Conservation (phyloP, 441 rosid genomes). For the Isatis lusitanica region DNA sequence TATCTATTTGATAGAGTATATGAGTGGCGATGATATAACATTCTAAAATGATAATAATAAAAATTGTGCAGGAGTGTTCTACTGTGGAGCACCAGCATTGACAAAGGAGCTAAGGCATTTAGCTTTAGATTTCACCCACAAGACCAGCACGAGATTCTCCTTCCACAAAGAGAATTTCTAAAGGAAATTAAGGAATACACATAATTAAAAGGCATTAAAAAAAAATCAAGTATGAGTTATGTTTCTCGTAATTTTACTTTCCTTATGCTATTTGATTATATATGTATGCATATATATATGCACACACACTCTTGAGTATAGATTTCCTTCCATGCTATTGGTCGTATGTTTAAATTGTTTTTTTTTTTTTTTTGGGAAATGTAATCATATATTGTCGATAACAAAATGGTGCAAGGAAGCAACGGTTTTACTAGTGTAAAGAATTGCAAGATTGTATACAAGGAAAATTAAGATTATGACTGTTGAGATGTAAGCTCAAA, state of each 20-base stretch:
- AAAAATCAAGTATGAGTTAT: constrained; percentile 1
- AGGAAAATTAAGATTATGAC: not conserved
- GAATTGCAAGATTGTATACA: not conserved
- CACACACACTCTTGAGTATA: constrained; percentile 28
- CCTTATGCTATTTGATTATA: not conserved
- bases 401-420: constrained; percentile 1
- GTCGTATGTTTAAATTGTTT: constrained; percentile 5
- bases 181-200: not conserved
- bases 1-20: not conserved
- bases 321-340: constrained; percentile 13
- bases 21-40: not conserved
- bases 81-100: constrained; percentile 61
- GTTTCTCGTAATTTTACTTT: constrained; percentile 25
- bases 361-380: not conserved
- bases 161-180: constrained; percentile 71
- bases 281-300: constrained; percentile 14
- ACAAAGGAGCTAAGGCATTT: constrained; percentile 52
- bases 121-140: constrained; percentile 62
- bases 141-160: constrained; percentile 62
- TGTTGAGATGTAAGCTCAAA: not conserved
- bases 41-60: not conserved
- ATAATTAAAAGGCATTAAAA: not conserved
- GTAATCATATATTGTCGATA: constrained; percentile 4
- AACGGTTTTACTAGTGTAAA: constrained; percentile 10
- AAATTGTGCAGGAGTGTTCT: constrained; percentile 58